phyloP scores from a whole-genome alignment of 192 early-diverging fungal genomes.

The Linnemannia zychae region DNA sequence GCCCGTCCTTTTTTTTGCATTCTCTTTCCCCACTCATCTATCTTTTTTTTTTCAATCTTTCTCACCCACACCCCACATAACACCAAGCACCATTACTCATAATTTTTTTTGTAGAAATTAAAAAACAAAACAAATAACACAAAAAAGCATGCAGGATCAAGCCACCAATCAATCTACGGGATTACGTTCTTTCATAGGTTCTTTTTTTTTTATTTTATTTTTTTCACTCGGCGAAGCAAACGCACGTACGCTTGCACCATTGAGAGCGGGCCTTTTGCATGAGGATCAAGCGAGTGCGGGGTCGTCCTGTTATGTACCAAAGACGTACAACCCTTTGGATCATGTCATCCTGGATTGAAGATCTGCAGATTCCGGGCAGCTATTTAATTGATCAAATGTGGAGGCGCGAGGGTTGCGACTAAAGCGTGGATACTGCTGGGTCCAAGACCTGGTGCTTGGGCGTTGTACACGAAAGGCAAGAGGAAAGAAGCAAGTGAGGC shows the following conservation, averaged over 20 bases:
- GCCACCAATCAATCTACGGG: background rate
- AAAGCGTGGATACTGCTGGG: too few relatives aligned
- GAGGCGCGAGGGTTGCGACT: too few relatives aligned
- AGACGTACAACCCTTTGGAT: background rate
- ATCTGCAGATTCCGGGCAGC: background rate
- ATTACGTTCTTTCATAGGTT: background rate
- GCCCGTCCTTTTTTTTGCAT: conserved; percentile 4
- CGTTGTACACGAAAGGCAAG: too few relatives aligned
- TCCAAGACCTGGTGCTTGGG: too few relatives aligned
- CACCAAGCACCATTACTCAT: background rate
- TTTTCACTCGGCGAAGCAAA: background rate
- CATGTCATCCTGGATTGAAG: background rate
- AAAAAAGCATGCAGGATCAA: conserved; percentile 9
- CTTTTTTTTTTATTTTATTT: background rate
- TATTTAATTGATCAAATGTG: too few relatives aligned
- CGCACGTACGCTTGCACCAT: background rate
- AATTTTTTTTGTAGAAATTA: conserved; percentile 1
- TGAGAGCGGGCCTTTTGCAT: background rate
- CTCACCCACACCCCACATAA: background rate
- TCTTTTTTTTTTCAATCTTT: conserved; percentile 10
- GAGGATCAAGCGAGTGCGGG: background rate
- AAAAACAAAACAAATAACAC: background rate
- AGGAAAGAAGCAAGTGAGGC: too few relatives aligned
- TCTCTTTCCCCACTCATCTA: conserved; percentile 15
- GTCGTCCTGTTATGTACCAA: background rate